Base-by-base conservation (phyloP, 2,329 filamentous ascomycete genomes). In the Botryotinia convoluta region DNA sequence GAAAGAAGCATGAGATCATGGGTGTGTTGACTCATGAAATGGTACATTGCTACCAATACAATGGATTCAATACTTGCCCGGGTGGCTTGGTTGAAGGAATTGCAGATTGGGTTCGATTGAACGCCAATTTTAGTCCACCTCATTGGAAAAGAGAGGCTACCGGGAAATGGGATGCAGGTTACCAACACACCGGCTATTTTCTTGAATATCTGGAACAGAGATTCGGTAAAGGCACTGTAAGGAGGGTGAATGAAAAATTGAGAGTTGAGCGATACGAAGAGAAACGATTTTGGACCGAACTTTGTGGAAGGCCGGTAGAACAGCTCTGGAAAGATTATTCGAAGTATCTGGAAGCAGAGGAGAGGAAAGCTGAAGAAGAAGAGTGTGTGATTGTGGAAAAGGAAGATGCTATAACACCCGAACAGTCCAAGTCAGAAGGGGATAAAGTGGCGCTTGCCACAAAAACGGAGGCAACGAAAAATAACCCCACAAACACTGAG, bases 11-110 rank as follows among this genome's bases (percentile, higher is more conserved):
- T 57, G 94, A 98, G 83, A 89, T 98, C 74, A 84, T 88, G 29
- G 96, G 96, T 59, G 94, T 98, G 0, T 82, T 98, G 32, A 92
- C 92, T 1, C 95, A 98, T 81, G 95, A 98, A 83, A 91, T 98
- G 75, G 95, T 98, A 22, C 96, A 98, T 84, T 98, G 94, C 83
- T 97, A 92, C 83, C 95, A 98, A 82, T 92, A 93, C 83, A 91
- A 93, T 78, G 92, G 86, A 2, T 84, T 78, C 32, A 86, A 85
- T 2, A 84, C 84, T 7, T 89, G 89, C 61, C 92, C 92, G 0
- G 91, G 91, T 0, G 96, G 96, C 0, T 83, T 98, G 64, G 91
- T 97, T 72, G 95, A 98, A 82, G 95, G 95, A 0, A 89, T 98
- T 71, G 95, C 95, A 32, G 96, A 98, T 83, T 98, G 93, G 89